A percentile compares a stretch with the other conserved stretches of the same genome.
These are phyloP conservation scores for Protostelium mycophagum DNA, from an alignment of 78 protist species.

Conservation along the genomic window DNA sequence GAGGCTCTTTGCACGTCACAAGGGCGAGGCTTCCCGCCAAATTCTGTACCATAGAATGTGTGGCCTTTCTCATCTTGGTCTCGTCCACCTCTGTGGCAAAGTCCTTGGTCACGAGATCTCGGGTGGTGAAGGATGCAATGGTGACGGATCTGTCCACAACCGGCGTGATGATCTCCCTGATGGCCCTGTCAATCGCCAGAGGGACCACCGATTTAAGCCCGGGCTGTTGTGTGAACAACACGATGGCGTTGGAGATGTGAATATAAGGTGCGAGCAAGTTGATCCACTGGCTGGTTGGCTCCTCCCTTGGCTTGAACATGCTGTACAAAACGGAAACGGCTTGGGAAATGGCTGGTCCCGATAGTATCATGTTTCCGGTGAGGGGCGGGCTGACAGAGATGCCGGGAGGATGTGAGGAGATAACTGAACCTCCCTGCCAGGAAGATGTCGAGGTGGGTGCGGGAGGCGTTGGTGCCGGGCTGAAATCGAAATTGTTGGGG, in stretches of 20 bases:
- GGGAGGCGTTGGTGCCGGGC: not conserved
- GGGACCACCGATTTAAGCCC: constrained; percentile 35
- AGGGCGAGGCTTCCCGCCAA: constrained; percentile 90
- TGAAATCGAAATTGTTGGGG: not conserved
- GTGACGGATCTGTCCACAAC: constrained; percentile 90
- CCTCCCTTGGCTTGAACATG: not conserved
- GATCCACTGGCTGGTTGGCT: not conserved
- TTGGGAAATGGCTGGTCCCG: not conserved
- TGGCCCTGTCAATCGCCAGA: constrained; percentile 77
- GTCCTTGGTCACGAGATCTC: constrained; percentile 91
- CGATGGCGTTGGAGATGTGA: constrained; percentile 19
- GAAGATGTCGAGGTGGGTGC: not conserved
- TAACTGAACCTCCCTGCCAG: not conserved
- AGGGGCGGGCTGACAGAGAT: not conserved
- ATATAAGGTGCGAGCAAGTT: not conserved
- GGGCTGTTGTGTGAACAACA: constrained; percentile 28
- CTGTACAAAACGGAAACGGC: not conserved
- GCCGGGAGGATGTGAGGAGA: not conserved
- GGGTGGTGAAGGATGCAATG: constrained; percentile 84
- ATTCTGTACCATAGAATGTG: constrained; percentile 83
- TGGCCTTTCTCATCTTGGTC: constrained; percentile 72
- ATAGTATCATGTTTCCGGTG: not conserved
- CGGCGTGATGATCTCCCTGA: constrained; percentile 79
- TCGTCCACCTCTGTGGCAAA: constrained; percentile 92
- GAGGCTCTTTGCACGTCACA: constrained; percentile 94